Percentiles rank a stretch among this genome's conserved stretches.
Conservation (phyloP, 768 basidiomycete species). For the Termitomyces titanicus region DNA sequence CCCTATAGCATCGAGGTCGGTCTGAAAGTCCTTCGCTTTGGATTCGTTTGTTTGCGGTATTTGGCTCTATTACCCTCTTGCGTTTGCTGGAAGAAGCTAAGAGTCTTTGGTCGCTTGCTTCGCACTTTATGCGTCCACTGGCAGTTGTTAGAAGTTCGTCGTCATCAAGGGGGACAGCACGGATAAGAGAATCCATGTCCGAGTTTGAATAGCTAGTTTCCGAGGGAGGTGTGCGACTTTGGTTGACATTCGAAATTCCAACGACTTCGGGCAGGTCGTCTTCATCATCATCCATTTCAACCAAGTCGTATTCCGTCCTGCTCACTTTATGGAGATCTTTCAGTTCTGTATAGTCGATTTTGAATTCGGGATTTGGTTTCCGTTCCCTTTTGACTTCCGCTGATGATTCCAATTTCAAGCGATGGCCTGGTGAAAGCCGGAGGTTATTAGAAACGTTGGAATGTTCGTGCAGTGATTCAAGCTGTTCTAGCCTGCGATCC, state of each 20-base stretch:
- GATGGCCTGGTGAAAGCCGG: conserved; percentile 34
- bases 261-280: conserved; percentile 42
- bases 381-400: conserved; percentile 25
- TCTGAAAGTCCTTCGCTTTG: background rate
- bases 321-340: conserved; percentile 18
- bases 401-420: conserved; percentile 39
- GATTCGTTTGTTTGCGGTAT: background rate
- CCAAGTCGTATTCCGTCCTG: conserved; percentile 17
- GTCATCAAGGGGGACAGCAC: conserved; percentile 27
- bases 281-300: conserved; percentile 35
- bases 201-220: conserved; percentile 38
- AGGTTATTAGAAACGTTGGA: conserved; percentile 37
- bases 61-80: background rate
- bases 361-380: conserved; percentile 38
- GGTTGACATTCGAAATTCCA: conserved; percentile 20
- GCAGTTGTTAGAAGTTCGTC: conserved; percentile 6
- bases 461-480: conserved; percentile 41
- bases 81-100: background rate
- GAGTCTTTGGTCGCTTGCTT: background rate
- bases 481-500: conserved; percentile 31
- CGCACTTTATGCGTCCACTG: background rate
- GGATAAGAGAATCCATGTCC: conserved; percentile 41
- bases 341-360: conserved; percentile 45
- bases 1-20: background rate
- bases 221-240: conserved; percentile 18